A percentile compares a stretch with the other conserved stretches of the same genome.
Conservation (phyloP, 371 early-diverging fungal species). For the Actinomucor elegans region DNA sequence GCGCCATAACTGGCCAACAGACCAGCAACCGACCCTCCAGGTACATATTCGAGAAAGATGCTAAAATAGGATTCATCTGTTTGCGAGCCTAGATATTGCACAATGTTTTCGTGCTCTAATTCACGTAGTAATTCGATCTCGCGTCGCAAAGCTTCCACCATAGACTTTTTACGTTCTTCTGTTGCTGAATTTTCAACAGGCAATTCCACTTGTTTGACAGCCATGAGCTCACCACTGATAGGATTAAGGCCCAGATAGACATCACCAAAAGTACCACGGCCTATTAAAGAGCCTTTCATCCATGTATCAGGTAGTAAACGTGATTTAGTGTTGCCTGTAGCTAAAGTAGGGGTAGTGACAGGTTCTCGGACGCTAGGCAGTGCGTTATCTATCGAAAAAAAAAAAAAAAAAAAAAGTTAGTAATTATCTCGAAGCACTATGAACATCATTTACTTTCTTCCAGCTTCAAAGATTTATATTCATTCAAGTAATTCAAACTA, state of each 20-base stretch:
- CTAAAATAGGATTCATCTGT: slow-evolving; percentile 80
- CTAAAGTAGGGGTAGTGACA: slow-evolving; percentile 3
- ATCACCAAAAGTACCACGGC: slow-evolving; percentile 95
- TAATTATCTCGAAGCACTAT: too few species aligned
- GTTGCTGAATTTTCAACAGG: slow-evolving; percentile 70
- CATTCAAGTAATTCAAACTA: slow-evolving; percentile 5
- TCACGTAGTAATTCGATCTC: slow-evolving; percentile 92
- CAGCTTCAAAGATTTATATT: background rate
- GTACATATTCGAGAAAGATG: slow-evolving; percentile 98
- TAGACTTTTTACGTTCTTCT: slow-evolving; percentile 65
- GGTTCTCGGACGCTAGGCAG: background rate
- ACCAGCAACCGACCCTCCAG: slow-evolving; percentile 94
- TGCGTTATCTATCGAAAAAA: too few species aligned
- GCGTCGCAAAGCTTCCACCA: slow-evolving; percentile 81
- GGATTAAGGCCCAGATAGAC: slow-evolving; percentile 93
- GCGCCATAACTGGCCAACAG: slow-evolving; percentile 83
- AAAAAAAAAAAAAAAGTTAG: too few species aligned
- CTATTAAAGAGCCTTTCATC: slow-evolving; percentile 92
- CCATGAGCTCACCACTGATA: slow-evolving; percentile 88
- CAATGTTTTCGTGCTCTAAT: slow-evolving; percentile 92
- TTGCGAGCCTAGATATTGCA: slow-evolving; percentile 90
- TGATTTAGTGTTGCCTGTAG: background rate
- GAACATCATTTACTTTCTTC: slow-evolving; percentile 7
- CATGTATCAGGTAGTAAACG: slow-evolving; percentile 43
- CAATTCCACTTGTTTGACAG: slow-evolving; percentile 96